phyloP scores from a whole-genome alignment of 129 eudicot species.

The Artemisia annua region DNA sequence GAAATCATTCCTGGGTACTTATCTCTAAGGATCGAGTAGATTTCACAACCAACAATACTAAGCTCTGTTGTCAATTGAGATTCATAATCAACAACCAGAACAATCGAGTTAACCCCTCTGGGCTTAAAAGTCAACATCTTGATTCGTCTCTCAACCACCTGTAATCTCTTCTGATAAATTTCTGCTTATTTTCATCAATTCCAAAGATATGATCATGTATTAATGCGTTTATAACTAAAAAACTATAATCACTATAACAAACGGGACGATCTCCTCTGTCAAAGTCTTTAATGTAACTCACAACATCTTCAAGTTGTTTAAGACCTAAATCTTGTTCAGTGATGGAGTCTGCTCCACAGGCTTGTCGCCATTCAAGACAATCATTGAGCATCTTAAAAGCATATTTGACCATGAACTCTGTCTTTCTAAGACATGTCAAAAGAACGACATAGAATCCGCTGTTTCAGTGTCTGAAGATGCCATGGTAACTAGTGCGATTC shows the following conservation, averaged over 20 bases:
- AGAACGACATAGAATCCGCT: too few species aligned
- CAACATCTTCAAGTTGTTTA: constrained; percentile 21
- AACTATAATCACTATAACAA: constrained; percentile 63
- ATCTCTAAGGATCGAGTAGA: constrained; percentile 58
- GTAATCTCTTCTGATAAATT: constrained; percentile 71
- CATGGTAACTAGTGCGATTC: too few species aligned
- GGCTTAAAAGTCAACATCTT: constrained; percentile 58
- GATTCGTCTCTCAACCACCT: constrained; percentile 69
- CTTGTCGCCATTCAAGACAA: too few species aligned
- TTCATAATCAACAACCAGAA: constrained; percentile 62
- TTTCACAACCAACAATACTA: constrained; percentile 56
- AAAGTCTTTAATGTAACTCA: constrained; percentile 59
- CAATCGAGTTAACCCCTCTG: constrained; percentile 51
- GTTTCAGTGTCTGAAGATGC: too few species aligned
- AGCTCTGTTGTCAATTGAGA: constrained; percentile 72
- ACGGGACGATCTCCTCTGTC: constrained; percentile 67
- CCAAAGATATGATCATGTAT: constrained; percentile 47
- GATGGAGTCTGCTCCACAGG: neutral
- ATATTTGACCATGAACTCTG: too few species aligned
- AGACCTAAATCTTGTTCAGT: constrained; percentile 49
- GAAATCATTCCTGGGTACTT: constrained; percentile 88
- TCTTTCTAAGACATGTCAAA: too few species aligned
- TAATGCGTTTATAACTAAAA: constrained; percentile 42
- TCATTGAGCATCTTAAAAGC: too few species aligned
- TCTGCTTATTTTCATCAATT: constrained; percentile 44